Percentiles rank a stretch among this genome's conserved stretches.
Evolutionary conservation across 2,329 filamentous ascomycete genomes (phyloP).

Genomic region (Microdochium bolleyi): DNA sequence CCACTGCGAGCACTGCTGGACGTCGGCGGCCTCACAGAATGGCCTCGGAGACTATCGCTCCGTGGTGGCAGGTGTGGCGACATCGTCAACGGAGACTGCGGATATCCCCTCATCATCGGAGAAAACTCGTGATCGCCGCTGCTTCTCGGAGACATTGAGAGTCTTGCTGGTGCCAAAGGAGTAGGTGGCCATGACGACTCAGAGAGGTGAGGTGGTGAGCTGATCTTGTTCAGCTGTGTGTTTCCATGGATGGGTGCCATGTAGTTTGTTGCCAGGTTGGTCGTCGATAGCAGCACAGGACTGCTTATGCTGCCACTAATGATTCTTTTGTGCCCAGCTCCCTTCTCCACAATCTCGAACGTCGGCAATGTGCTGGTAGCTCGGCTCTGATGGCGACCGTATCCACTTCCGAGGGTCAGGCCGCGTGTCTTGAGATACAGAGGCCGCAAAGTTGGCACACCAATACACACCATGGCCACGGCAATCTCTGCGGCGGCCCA

Average conservation of each 20-base stretch:
- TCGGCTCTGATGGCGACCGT: conserved; percentile 4
- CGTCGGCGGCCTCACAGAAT: background rate
- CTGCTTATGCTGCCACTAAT: background rate
- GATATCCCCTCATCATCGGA: no score
- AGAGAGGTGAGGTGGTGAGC: background rate
- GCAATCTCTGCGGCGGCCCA: conserved; percentile 20
- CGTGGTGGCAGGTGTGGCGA: background rate
- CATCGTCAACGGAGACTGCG: background rate
- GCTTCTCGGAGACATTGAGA: background rate
- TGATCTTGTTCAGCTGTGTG: background rate
- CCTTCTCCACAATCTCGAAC: conserved; percentile 14
- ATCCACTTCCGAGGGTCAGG: background rate
- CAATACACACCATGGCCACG: conserved; percentile 17
- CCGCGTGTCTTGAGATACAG: conserved; percentile 16
- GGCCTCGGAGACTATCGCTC: background rate
- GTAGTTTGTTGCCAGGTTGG: background rate
- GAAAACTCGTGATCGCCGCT: background rate
- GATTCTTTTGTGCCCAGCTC: conserved; percentile 1
- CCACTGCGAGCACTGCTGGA: background rate
- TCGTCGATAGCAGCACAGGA: background rate
- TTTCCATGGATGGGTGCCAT: background rate
- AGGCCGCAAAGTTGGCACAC: conserved; percentile 15
- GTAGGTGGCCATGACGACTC: background rate
- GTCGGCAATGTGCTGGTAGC: conserved; percentile 14
- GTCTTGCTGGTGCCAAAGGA: background rate